Evolutionary conservation across 805 yeast species (phyloP), one percentile per base, ranked within the genome.

Genomic region (Danielozyma ontarioensis): DNA sequence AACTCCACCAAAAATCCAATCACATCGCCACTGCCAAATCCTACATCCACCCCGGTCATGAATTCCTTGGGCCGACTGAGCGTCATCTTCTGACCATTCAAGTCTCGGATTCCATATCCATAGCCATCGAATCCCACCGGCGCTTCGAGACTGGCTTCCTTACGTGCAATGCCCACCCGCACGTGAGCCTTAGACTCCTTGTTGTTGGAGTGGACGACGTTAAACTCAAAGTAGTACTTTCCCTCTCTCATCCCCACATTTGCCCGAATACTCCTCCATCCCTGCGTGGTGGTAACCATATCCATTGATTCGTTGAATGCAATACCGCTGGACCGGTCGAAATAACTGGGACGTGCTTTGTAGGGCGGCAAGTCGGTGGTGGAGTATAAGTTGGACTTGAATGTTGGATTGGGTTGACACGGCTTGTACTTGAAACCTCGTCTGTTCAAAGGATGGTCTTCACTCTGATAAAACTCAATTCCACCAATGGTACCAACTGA

Each of bases 101-200:
- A 70, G 58, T 90, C 97, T 38, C 97, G 69, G 2, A 93, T 50
- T 2, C 96, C 97, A 56, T 93, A 90, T 0, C 96, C 90, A 59
- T 88, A 93, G 0, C 88, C 90, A 57, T 93, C 97, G 48, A 76
- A 86, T 3, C 99, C 99, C 4, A 89, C 93, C 0, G 99, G 97
- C 0, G 95, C 95, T 45, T 90, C 97, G 28, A 89, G 58, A 31
- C 87, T 76, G 2, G 96, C 93, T 50, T 90, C 97, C 40, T 87
- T 71, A 33, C 97, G 64, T 0, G 82, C 82, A 24, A 90, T 51
- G 0, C 99, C 99, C 18, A 89, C 51, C 18, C 98, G 62, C 1
- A 93, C 87, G 54, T 89, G 90, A 12, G 64, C 52, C 16, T 49
- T 53, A 13, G 21, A 41, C 36, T 37, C 44, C 1, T 42, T 51